phyloP scores from a whole-genome alignment of 2,329 filamentous ascomycete species.

The Diaporthe aspalathi region DNA sequence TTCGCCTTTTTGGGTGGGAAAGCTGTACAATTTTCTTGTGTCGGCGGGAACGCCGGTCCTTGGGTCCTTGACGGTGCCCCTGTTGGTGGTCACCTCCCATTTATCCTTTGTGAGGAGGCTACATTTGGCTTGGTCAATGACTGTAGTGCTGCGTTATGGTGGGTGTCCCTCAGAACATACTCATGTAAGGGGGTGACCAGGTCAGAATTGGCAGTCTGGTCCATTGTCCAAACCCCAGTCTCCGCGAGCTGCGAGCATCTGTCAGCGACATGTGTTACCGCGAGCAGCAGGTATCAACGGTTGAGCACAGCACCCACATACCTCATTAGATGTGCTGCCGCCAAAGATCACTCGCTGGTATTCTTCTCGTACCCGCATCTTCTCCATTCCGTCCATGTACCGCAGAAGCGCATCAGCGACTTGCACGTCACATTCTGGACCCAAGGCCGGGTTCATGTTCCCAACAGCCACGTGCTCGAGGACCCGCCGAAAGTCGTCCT shows the following conservation, averaged over 20 bases:
- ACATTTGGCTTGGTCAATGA: background rate
- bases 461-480: background rate
- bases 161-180: background rate
- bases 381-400: background rate
- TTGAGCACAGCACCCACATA: background rate
- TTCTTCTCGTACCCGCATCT: constrained; percentile 12
- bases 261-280: background rate
- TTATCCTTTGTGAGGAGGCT: constrained; percentile 34
- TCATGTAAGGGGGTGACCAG: constrained; percentile 34
- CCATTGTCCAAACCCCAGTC: constrained; percentile 24
- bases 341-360: constrained; percentile 36
- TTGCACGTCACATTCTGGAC: background rate
- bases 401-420: constrained; percentile 8
- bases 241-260: constrained; percentile 9
- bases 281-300: too few species aligned
- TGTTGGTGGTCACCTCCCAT: constrained; percentile 15
- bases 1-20: constrained; percentile 34
- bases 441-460: background rate
- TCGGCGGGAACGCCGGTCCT: background rate
- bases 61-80: background rate
- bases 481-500: background rate
- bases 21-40: constrained; percentile 28
- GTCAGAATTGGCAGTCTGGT: constrained; percentile 24
- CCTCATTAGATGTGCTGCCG: constrained; percentile 30
- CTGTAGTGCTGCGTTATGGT: background rate